Conservation (phyloP, 352 stramenopile species). For the Vaucheria bursata region DNA sequence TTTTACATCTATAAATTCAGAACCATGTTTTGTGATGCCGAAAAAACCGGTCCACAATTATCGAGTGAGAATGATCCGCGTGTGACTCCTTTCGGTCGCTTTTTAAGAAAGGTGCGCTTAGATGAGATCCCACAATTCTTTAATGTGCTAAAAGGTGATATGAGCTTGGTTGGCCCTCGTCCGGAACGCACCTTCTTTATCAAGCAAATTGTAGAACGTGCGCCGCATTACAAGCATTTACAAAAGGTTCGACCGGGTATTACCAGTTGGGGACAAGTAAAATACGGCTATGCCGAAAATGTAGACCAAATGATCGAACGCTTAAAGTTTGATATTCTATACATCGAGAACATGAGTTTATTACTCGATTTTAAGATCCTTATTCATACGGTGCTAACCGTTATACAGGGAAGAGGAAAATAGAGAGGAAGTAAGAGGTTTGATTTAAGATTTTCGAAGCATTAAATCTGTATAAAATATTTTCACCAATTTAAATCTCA, state of each 20-base stretch:
- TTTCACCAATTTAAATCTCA: too few relatives aligned
- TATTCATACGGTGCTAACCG: background rate
- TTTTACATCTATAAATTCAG: conserved; percentile 2
- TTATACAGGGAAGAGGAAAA: conserved; percentile 1
- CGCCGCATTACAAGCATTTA: background rate
- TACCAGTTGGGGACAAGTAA: background rate
- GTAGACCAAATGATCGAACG: conserved; percentile 1
- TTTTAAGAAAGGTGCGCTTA: background rate
- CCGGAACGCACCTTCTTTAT: background rate
- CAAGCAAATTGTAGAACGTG: background rate
- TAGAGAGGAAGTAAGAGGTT: too few relatives aligned
- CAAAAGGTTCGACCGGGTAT: background rate
- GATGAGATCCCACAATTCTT: background rate
- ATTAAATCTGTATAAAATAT: too few relatives aligned
- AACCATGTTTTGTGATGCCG: background rate
- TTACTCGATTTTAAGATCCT: background rate
- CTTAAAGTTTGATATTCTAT: conserved; percentile 2
- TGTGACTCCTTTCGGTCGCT: background rate
- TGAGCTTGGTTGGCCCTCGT: background rate
- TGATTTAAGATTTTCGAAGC: too few relatives aligned
- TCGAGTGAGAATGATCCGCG: background rate
- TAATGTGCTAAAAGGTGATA: background rate
- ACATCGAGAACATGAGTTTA: background rate
- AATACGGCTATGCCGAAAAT: conserved; percentile 5
- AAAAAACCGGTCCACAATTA: background rate